phyloP scores from a whole-genome alignment of 345 rosid genomes.

The Acer campestre region DNA sequence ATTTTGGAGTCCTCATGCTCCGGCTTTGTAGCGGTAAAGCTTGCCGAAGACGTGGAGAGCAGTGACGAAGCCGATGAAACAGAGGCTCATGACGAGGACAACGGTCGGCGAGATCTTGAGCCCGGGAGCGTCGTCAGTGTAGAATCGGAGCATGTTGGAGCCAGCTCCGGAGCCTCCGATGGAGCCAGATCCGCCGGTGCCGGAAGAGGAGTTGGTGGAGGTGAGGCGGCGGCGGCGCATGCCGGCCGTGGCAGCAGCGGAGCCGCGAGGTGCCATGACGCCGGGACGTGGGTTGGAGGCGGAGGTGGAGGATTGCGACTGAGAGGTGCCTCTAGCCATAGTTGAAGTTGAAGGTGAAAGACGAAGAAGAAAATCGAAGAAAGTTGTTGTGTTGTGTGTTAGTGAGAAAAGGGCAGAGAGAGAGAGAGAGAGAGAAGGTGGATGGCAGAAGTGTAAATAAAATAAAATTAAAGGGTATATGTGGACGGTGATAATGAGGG shows the following conservation, averaged over 20 bases:
- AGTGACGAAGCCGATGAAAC: conserved; percentile 95
- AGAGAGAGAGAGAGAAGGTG: background rate
- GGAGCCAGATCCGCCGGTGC: conserved; percentile 29
- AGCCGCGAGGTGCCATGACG: conserved; percentile 78
- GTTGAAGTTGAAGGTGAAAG: conserved; percentile 1
- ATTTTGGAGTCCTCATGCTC: conserved; percentile 27
- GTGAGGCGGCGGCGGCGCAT: conserved; percentile 85
- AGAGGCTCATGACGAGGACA: conserved; percentile 89
- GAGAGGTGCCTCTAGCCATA: conserved; percentile 90
- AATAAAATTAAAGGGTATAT: background rate
- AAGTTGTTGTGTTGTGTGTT: background rate
- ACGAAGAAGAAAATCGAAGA: background rate
- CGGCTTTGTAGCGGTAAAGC: conserved; percentile 70
- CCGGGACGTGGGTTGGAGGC: conserved; percentile 68
- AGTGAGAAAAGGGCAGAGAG: background rate
- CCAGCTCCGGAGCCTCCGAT: conserved; percentile 40
- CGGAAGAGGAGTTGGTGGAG: conserved; percentile 34
- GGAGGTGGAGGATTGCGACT: conserved; percentile 67
- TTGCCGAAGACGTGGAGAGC: conserved; percentile 94
- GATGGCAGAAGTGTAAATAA: conserved; percentile 23
- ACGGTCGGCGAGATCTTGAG: conserved; percentile 91
- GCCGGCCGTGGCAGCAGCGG: conserved; percentile 90
- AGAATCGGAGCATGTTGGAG: conserved; percentile 88
- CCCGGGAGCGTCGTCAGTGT: conserved; percentile 94
- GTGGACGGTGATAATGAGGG: background rate